Percentiles rank a stretch among this genome's conserved stretches.
phyloP scores from a whole-genome alignment of 169 alveolate genomes.

The Hepatocystis sp. region DNA sequence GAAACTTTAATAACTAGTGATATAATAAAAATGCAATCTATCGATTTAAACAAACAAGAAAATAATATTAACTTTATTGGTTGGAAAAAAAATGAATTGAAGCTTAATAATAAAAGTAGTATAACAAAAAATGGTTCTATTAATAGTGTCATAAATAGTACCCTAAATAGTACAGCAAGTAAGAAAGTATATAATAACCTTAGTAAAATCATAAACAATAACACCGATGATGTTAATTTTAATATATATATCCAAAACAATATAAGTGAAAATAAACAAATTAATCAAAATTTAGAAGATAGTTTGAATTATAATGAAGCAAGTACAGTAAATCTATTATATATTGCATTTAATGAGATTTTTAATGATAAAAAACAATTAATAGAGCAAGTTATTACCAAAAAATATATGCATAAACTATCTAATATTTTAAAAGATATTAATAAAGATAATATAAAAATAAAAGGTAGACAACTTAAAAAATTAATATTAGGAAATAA shows the following conservation, averaged over 20 bases:
- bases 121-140: background rate
- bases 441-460: conserved; percentile 28
- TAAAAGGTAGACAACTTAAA: conserved; percentile 44
- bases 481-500: conserved; percentile 12
- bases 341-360: conserved; percentile 66
- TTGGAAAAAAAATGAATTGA: conserved; percentile 27
- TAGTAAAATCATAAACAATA: background rate
- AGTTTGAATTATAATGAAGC: conserved; percentile 76
- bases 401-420: conserved; percentile 35
- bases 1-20: conserved; percentile 11
- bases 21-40: conserved; percentile 14
- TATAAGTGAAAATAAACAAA: conserved; percentile 27
- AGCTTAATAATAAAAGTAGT: background rate
- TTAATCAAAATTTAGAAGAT: conserved; percentile 64
- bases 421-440: conserved; percentile 42
- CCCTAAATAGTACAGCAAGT: background rate
- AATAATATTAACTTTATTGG: conserved; percentile 11
- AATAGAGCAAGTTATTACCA: conserved; percentile 64
- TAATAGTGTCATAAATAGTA: background rate
- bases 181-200: too few relatives aligned
- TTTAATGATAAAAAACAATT: conserved; percentile 29
- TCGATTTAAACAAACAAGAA: conserved; percentile 29
- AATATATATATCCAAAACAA: background rate
- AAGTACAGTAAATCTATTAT: conserved; percentile 50
- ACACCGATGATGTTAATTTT: background rate